Evolutionary conservation across 495 filamentous ascomycete genomes (phyloP), one percentile per base, ranked within the genome.

Genomic region (Margaritispora aquatica): DNA sequence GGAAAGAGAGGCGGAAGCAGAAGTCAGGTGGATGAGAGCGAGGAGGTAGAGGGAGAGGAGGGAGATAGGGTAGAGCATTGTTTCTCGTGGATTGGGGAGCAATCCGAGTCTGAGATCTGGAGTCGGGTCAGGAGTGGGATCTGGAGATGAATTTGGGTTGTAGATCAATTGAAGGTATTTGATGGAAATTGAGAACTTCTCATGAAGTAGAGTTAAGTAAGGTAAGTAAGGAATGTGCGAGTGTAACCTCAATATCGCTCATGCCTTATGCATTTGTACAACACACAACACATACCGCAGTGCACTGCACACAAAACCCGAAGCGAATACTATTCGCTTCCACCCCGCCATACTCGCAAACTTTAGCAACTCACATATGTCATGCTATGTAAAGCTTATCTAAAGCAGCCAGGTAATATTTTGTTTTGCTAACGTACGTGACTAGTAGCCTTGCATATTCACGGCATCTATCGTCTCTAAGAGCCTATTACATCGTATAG

Each of bases 61-160:
- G 34, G 59, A 62, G 34, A 66, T 34, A 41, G 63, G 63, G 29
- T 59, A 60, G 23, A 62, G 60, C 63, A 66, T 62, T 57, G n/a
- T 48, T 66, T 47, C 5, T 5, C 13, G 13, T 34, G 38, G 15
- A n/a, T 44, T n/a, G 7, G 2, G 7, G 4, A n/a, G 38, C 8
- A 44, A 10, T n/a, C n/a, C n/a, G 38, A n/a, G 2, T 44, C 15
- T 44, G 38, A 44, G 7, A n/a, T 7, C 2, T 8, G 3, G 17
- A 3, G 19, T 9, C 19, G 11, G 38, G 4, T 3, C 2, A 3
- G 3, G 38, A 44, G 38, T 15, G 38, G 19, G 7, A 44, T 7
- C 2, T 8, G 3, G 38, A 44, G 17, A 44, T 2, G 7, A 44
- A 44, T 15, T 15, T 44, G 38, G 38, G 38, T 15, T 44, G 5